Conservation (phyloP, 2,329 filamentous ascomycete genomes). For the Penicillium sp. region DNA sequence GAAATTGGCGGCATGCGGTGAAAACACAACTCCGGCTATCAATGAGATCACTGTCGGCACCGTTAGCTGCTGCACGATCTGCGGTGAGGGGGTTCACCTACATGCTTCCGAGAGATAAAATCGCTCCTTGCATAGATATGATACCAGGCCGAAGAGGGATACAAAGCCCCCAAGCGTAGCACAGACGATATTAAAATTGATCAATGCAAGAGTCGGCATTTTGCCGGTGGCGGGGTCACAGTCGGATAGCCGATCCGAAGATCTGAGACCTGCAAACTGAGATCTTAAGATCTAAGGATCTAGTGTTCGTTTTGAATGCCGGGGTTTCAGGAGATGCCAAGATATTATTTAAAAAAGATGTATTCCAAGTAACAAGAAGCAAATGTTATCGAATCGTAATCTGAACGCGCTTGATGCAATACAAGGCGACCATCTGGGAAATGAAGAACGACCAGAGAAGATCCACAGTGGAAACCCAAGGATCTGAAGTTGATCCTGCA, state of each 20-base stretch:
- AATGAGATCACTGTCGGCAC: conserved; percentile 73
- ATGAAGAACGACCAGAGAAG: neutral
- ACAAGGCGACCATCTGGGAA: neutral
- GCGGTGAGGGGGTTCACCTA: conserved; percentile 49
- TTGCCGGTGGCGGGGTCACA: neutral
- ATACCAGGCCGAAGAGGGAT: conserved; percentile 85
- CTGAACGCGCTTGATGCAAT: conserved; percentile 9
- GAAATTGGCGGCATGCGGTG: conserved; percentile 73
- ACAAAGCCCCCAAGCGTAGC: conserved; percentile 83
- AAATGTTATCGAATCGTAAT: conserved; percentile 43
- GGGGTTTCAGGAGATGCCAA: neutral
- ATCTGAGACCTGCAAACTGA: neutral
- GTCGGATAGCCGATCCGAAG: neutral
- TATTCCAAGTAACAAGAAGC: conserved; percentile 12
- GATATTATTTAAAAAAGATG: neutral
- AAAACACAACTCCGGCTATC: conserved; percentile 74
- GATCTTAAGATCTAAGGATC: neutral
- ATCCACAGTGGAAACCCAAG: neutral
- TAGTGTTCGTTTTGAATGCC: neutral
- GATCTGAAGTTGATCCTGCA: neutral
- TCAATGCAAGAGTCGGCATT: conserved; percentile 65
- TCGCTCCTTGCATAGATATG: conserved; percentile 83
- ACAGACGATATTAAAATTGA: conserved; percentile 82
- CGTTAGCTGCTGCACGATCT: neutral
- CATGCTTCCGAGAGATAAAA: conserved; percentile 89